Conservation (phyloP, 1,284 basidiomycete genomes). For the Naganishia sp. region DNA sequence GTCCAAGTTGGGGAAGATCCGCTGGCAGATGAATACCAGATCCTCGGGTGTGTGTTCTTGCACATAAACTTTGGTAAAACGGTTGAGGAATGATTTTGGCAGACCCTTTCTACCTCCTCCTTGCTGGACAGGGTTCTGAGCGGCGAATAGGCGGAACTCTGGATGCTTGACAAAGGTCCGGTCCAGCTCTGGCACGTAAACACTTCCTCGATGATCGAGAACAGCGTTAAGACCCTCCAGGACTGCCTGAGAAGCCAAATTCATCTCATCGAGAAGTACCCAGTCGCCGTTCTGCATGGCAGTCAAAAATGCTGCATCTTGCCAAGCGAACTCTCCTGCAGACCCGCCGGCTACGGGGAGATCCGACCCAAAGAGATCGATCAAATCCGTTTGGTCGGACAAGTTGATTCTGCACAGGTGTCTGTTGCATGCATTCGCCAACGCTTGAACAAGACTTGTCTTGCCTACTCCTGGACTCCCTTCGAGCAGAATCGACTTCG, state of each 20-base stretch:
- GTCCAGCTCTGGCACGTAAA: constrained; percentile 93
- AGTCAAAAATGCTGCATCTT: constrained; percentile 90
- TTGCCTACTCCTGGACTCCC: constrained; percentile 99
- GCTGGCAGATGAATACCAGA: constrained; percentile 74
- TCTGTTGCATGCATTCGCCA: constrained; percentile 79
- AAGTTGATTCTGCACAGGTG: constrained; percentile 93
- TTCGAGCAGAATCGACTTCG: constrained; percentile 91
- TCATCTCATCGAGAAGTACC: constrained; percentile 99
- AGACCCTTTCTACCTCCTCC: constrained; percentile 97
- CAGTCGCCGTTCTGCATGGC: constrained; percentile 92
- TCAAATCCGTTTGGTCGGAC: constrained; percentile 96
- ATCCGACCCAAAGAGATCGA: constrained; percentile 96
- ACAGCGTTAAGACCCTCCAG: constrained; percentile 97
- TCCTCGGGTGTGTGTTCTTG: constrained; percentile 82
- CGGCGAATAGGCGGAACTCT: constrained; percentile 93
- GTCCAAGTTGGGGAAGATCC: constrained; percentile 69
- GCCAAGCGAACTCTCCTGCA: constrained; percentile 95
- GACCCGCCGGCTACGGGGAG: constrained; percentile 89
- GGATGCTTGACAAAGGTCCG: constrained; percentile 86
- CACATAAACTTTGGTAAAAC: constrained; percentile 96
- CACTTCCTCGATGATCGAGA: constrained; percentile 91
- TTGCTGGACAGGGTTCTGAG: constrained; percentile 95
- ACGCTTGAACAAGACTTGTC: constrained; percentile 86
- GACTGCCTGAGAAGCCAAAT: constrained; percentile 91
- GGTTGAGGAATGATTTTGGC: constrained; percentile 95